Evolutionary conservation across 192 early-diverging fungal species (phyloP), one percentile per base, ranked within the genome.

Genomic region (Backusella tarrabulga): DNA sequence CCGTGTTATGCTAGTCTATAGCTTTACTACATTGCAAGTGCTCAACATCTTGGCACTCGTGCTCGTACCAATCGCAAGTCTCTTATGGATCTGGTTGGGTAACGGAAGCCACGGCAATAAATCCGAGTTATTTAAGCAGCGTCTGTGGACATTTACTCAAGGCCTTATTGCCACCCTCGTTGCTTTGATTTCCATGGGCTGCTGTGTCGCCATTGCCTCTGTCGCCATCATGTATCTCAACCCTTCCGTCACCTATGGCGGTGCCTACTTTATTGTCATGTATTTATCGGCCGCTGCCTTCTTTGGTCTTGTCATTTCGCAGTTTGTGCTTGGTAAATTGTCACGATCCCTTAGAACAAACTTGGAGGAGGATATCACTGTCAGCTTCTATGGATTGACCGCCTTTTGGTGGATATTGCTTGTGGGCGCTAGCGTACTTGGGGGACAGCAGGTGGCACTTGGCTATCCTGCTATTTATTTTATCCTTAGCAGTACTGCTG

Each of bases 341-440:
- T 67, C 74, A 15, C 14, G 6, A n/a, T 34, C 41, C 9, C 15
- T 23, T 34, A 1, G 67, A 36, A 42, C 56, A 19, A n/a, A 32
- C 3, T 21, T 50, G 7, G 40, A 26, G 4, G 23, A 63, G n/a
- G 38, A 77, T 32, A 29, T 54, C 6, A 38, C 50, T n/a, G 21
- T 54, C 12, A 32, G 23, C 3, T 71, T 79, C 12, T 75, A 77
- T 32, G 84, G 84, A 21, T 74, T 88, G 68, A 77, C 81, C 8
- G 67, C 76, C 2, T 81, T 88, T n/a, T 85, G 82, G 81, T 88
- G 87, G 87, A 72, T 76, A 0, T 67, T 88, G 6, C 68, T 86
- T 29, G 76, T 82, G 0, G 75, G 34, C 7, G 83, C 87, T 4
- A 81, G 80, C 1, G 4, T 77, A 34, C 29, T 82, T 0, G 78